A percentile compares a stretch with the other conserved stretches of the same genome.
These are phyloP conservation scores for Fomitopsis schrenkii DNA, from an alignment of 1,284 basidiomycete genomes.

Conservation along the genomic window DNA sequence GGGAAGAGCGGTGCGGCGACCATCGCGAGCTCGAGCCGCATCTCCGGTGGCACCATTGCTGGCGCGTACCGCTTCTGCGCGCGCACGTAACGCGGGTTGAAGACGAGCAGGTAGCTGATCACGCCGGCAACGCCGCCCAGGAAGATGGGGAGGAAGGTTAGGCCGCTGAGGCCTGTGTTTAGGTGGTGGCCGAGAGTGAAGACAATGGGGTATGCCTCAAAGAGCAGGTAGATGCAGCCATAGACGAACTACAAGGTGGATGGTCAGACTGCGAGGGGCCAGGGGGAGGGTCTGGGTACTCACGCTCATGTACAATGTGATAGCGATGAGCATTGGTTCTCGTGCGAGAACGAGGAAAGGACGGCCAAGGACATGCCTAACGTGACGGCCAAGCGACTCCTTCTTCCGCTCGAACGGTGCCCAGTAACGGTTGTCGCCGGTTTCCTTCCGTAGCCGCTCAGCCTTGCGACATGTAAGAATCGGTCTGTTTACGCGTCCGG, in stretches of 20 bases:
- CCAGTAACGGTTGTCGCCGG: constrained; percentile 55
- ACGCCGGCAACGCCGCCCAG: constrained; percentile 29
- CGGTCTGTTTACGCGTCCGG: no score
- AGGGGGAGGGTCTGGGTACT: constrained; percentile 5
- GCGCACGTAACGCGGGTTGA: constrained; percentile 29
- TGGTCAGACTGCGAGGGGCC: not conserved
- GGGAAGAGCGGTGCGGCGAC: constrained; percentile 38
- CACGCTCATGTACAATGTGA: constrained; percentile 44
- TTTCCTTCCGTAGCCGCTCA: constrained; percentile 33
- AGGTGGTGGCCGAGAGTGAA: constrained; percentile 31
- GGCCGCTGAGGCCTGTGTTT: constrained; percentile 35
- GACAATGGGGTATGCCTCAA: constrained; percentile 33
- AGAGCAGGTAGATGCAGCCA: constrained; percentile 40
- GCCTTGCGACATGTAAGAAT: constrained; percentile 39
- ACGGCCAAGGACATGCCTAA: constrained; percentile 31
- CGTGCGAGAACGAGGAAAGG: constrained; percentile 38
- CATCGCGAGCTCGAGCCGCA: constrained; percentile 39
- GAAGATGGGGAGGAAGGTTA: constrained; percentile 45
- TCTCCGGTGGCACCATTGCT: constrained; percentile 40
- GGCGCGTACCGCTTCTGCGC: constrained; percentile 30
- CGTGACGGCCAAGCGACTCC: constrained; percentile 26
- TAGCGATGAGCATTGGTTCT: constrained; percentile 43
- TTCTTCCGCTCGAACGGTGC: constrained; percentile 32
- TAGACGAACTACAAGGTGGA: constrained; percentile 33
- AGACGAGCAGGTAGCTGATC: constrained; percentile 23